Base-by-base conservation (phyloP, 2,329 filamentous ascomycete genomes). In the Fusarium citri region DNA sequence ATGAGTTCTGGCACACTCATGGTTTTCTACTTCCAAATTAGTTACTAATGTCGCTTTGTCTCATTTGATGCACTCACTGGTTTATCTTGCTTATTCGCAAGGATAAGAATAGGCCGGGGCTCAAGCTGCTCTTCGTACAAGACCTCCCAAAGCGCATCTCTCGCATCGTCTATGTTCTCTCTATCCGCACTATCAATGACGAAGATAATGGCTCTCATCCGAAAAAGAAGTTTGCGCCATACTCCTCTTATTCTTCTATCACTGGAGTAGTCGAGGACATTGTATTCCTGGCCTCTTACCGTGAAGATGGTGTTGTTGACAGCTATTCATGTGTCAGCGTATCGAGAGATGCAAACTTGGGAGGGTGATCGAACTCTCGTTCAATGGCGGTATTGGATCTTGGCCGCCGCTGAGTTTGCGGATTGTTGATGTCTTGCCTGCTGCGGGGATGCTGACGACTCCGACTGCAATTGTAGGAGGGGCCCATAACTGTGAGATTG, bases 21-120 rank as follows among this genome's bases (percentile, higher is more conserved):
- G 1, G 59, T 45, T 23, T 49, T 49, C 65, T 30, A 8, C 2
- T 30, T 14, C 12, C 0, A 2, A 1, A 30, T 30, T 7, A 30
- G 12, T 3, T 30, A 14, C 12, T 14, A 11, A 30, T 14, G 12
- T 30, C 28, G 6, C 12, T 2, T 30, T 7, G 12, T 14, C 28
- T 7, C 28, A 30, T 30, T 7, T 14, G 16, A 11, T 6, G 0
- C 9, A 20, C 54, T 30, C 4, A 68, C 66, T 1, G 10, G 18
- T 7, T 30, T 7, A 3, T 69, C 66, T 12, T 67, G 62, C 14
- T 70, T 69, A 9, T 64, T 59, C 0, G 56, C 66, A 4, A 67
- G 28, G 3, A 69, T 28, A 3, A 69, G 14, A 9, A 69, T 25
- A 1, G 66, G 66, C 10, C 45, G 31, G 1, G 14, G 8, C 8